Conservation (phyloP, 1,284 basidiomycete species). For the Pseudomicrostroma phylloplanum region DNA sequence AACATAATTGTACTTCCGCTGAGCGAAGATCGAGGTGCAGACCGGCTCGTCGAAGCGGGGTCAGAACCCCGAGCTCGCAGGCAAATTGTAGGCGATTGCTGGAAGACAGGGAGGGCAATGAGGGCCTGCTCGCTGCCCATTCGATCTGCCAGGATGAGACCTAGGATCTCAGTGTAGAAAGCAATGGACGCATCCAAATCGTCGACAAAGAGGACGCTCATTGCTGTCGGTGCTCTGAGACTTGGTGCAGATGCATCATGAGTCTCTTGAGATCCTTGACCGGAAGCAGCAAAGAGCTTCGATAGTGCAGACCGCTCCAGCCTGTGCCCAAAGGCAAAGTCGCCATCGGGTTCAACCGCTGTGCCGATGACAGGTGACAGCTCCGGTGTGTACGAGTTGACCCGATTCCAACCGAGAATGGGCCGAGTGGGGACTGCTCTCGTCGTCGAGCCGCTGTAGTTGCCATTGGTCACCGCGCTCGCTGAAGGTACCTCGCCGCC, state of each 20-base stretch:
- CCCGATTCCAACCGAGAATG: background rate
- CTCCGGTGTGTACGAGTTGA: background rate
- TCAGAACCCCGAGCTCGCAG: background rate
- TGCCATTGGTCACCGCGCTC: background rate
- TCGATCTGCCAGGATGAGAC: background rate
- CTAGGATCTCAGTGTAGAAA: background rate
- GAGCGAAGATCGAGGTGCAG: no score
- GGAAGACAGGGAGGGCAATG: background rate
- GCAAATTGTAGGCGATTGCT: background rate
- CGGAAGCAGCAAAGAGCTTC: background rate
- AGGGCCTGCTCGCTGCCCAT: background rate
- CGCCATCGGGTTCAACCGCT: background rate
- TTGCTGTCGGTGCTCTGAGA: background rate
- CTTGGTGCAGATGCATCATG: background rate
- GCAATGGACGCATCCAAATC: background rate
- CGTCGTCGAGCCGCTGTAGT: background rate
- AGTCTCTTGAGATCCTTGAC: background rate
- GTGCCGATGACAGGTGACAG: no score
- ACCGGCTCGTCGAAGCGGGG: background rate
- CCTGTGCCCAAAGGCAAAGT: background rate
- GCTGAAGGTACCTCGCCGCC: background rate
- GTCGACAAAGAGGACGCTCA: background rate
- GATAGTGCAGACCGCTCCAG: background rate
- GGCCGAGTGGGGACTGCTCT: background rate
- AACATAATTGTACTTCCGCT: background rate